Base-by-base conservation (phyloP, 495 filamentous ascomycete genomes). In the Penicillium psychrofluorescens region DNA sequence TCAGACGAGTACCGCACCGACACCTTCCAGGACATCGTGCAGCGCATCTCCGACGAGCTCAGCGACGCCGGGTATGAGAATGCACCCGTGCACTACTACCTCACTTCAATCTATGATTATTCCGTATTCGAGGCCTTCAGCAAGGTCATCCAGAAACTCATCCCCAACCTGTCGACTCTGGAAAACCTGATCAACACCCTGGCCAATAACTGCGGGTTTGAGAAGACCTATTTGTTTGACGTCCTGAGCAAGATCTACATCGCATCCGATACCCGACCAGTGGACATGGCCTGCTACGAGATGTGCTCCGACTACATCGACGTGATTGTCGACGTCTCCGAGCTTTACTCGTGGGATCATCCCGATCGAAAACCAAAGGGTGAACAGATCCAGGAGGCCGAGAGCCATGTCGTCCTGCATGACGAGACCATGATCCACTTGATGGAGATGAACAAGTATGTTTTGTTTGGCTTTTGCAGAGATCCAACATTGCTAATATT, bases 221-320 rank as follows among this genome's bases (percentile, higher is more conserved):
- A 97, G 58, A 98, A 98, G 70, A 91, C 89, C 0, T 98, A 96
- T 61, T 75, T 98, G 10, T 97, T 97, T 54, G 92, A 98, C 59
- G 88, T 95, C 10, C 72, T 92, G 41, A 95, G 86, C 66, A 98
- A 98, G 69, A 95, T 98, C 45, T 98, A 97, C 63, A 94, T 98
- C 45, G 92, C 94, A 5, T 95, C 89, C 8, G 92, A 98, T 59
- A 89, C 85, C 10, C 84, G 84, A 14, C 92, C 94, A 6, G 87
- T 91, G 30, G 89, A 95, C 53, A 88, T 95, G 74, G 81, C 83
- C 13, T 86, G 84, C 60, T 98, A 98, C 61, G 92, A 96, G 68
- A 92, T 97, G 53, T 97, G 94, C 62, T 92, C 86, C 22, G 92
- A 97, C 58, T 98, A 90, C 57, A 95, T 98, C 44, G 91, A 98